These are phyloP conservation scores for Yamadazyma tumulicola DNA, from an alignment of 805 yeast genomes.

Conservation along the genomic window DNA sequence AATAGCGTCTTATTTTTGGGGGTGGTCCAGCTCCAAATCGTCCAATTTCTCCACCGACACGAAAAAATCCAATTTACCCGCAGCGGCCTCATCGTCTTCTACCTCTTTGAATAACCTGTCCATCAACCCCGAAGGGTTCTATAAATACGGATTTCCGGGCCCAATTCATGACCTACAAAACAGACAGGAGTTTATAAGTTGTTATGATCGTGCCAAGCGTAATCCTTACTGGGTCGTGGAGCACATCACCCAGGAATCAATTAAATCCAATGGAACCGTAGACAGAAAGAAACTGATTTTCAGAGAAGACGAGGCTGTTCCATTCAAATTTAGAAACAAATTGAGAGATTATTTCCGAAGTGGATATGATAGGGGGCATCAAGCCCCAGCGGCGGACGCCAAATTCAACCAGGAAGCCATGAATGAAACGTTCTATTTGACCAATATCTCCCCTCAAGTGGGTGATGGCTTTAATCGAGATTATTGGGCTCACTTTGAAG, in stretches of 20 bases:
- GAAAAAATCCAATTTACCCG: conserved; percentile 7
- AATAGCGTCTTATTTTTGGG: conserved; percentile 39
- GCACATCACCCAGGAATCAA: conserved; percentile 75
- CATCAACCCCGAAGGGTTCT: conserved; percentile 75
- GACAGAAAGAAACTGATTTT: conserved; percentile 81
- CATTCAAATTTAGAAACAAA: conserved; percentile 68
- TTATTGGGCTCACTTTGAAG: conserved; percentile 95
- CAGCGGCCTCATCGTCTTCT: conserved; percentile 9
- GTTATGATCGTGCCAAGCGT: conserved; percentile 78
- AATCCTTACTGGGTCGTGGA: conserved; percentile 91
- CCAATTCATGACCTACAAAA: conserved; percentile 82
- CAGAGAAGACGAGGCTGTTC: conserved; percentile 82
- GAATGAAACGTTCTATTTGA: conserved; percentile 88
- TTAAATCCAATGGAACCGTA: conserved; percentile 48
- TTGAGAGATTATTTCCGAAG: conserved; percentile 87
- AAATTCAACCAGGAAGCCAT: conserved; percentile 85
- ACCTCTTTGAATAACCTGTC: conserved; percentile 24
- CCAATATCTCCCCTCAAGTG: conserved; percentile 95
- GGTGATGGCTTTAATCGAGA: conserved; percentile 98
- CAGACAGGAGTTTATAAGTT: conserved; percentile 75
- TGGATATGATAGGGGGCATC: conserved; percentile 96
- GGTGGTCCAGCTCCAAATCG: conserved; percentile 12
- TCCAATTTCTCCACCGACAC: conserved; percentile 5
- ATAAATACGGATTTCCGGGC: conserved; percentile 92
- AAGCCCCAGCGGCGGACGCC: conserved; percentile 97